A percentile compares a stretch with the other conserved stretches of the same genome.
Conservation (phyloP, 768 basidiomycete species). For the Lactarius trivialis region DNA sequence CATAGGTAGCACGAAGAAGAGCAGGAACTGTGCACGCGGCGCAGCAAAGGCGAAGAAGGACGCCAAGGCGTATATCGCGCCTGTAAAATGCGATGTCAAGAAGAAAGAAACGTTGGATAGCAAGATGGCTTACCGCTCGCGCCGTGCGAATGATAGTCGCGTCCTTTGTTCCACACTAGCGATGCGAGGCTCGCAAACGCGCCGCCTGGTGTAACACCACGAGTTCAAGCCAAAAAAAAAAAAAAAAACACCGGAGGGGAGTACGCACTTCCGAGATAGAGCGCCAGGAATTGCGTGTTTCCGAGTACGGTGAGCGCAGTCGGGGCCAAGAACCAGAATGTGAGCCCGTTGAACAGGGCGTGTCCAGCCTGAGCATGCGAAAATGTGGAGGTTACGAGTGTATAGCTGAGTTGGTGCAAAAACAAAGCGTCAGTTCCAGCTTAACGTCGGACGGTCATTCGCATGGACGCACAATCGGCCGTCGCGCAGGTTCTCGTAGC, state of each 20-base stretch:
- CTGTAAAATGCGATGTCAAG: conserved; percentile 31
- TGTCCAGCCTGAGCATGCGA: conserved; percentile 59
- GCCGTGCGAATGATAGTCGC: conserved; percentile 42
- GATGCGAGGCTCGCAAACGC: conserved; percentile 46
- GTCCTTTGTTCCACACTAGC: conserved; percentile 41
- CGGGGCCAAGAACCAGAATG: conserved; percentile 71
- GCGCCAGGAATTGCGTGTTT: conserved; percentile 53
- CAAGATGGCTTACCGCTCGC: conserved; percentile 54
- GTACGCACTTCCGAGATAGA: conserved; percentile 65
- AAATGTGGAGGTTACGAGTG: conserved; percentile 61
- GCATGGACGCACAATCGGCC: conserved; percentile 55
- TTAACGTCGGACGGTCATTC: background rate
- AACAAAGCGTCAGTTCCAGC: background rate
- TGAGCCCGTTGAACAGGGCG: conserved; percentile 70
- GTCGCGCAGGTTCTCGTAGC: conserved; percentile 49
- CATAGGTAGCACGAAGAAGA: conserved; percentile 73
- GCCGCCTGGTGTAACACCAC: conserved; percentile 42
- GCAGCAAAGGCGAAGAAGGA: conserved; percentile 66
- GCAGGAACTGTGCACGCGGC: conserved; percentile 55
- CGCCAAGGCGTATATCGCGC: conserved; percentile 64
- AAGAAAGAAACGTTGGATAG: background rate
- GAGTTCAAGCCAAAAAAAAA: background rate
- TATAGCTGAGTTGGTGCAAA: conserved; percentile 52
- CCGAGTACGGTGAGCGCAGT: conserved; percentile 58
- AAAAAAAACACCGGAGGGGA: too few species aligned